Base-by-base conservation (phyloP, 306 rosid genomes). In the Castanea mollissima region DNA sequence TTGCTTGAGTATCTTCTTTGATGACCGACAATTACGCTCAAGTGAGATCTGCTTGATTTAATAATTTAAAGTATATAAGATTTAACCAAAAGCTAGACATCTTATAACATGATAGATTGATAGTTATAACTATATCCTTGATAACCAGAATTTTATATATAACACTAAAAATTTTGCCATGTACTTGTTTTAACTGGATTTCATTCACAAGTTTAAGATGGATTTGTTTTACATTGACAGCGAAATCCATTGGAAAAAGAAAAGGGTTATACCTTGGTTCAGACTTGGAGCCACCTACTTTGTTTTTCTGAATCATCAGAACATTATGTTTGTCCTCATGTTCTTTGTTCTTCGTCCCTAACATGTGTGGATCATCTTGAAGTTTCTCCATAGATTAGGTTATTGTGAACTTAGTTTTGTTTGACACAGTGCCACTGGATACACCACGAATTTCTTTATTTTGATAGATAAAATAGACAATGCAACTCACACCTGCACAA, bases 341-440 rank as follows among this genome's bases (percentile, higher is more conserved):
- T 80, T 87, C 86, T 82, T 90, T 93, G 56, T 93, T 88, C 85
- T 91, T 89, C 74, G 64, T 34, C 79, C 98, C 98, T 29, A 93
- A 81, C 60, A 5, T 58, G 19, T 83, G 94, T 41, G 91, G 85
- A 82, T 90, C 98, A 73, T 83, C 94, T 88, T 95, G 91, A 62
- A 91, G 89, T 82, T 79, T 95, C 99, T 95, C 90, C 82, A 80
- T 21, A 76, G 69, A 86, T 80, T 76, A 57, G 79, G 69, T 32
- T 18, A 69, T 73, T 12, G 46, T 41, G 59, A 64, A 83, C 76
- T 85, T 71, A 76, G 85, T 78, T 75, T 35, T 18, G 58, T 25
- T 23, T 32, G 65, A 67, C 29, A 49, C 46, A 21, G 21, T 46
- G 52, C 55, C 82, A 75, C 52, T 44, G 52, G 54, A 58, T 60